Conservation (phyloP, 495 filamentous ascomycete genomes). For the Neurospora sublineolata region DNA sequence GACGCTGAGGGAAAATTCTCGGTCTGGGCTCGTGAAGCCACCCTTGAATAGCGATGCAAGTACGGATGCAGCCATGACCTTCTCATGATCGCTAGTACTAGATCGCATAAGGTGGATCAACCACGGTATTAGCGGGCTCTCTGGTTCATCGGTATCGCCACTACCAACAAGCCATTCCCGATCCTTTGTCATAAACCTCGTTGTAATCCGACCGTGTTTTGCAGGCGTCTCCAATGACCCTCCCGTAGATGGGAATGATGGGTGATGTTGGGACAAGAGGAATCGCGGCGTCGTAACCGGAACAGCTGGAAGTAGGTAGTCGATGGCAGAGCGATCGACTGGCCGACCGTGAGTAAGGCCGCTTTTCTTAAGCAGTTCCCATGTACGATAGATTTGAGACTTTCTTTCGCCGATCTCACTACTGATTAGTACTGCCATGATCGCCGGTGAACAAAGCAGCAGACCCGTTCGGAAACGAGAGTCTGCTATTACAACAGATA, state of each 20-base stretch:
- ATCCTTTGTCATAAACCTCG: neutral
- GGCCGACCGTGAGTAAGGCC: conserved; percentile 11
- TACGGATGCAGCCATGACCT: conserved; percentile 69
- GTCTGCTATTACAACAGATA: conserved; percentile 64
- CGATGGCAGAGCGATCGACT: conserved; percentile 39
- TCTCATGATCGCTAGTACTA: conserved; percentile 43
- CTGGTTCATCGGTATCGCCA: conserved; percentile 47
- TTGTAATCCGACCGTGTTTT: conserved; percentile 10
- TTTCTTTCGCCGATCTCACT: conserved; percentile 18
- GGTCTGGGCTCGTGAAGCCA: conserved; percentile 48
- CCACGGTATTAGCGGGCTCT: conserved; percentile 74
- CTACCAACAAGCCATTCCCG: conserved; percentile 11
- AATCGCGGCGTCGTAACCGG: conserved; percentile 17
- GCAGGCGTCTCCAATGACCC: conserved; percentile 26
- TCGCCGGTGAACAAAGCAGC: conserved; percentile 66
- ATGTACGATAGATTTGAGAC: conserved; percentile 10
- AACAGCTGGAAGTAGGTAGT: conserved; percentile 45
- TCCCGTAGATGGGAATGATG: conserved; percentile 48
- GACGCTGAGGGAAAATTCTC: conserved; percentile 51
- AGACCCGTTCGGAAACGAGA: conserved; percentile 68
- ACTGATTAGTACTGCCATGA: conserved; percentile 58
- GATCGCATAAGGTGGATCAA: conserved; percentile 60
- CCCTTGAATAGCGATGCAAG: conserved; percentile 65
- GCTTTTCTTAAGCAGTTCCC: conserved; percentile 25
- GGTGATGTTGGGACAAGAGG: conserved; percentile 13